Base-by-base conservation (phyloP, 2,329 filamentous ascomycete species). In the Claviceps purpurea region DNA sequence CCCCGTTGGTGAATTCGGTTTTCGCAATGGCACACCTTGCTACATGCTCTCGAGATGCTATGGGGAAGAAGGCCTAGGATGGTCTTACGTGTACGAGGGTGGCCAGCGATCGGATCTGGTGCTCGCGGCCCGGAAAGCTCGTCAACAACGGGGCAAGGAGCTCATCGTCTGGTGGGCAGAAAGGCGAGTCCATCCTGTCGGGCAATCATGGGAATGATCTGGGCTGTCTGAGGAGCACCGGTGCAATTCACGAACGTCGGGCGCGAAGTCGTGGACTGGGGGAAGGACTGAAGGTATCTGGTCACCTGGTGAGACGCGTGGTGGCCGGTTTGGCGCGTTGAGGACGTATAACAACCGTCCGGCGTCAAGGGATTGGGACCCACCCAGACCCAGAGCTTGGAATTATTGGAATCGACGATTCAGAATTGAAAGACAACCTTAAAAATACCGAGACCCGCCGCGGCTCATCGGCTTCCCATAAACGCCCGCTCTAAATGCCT, bases 21-120 rank as follows among this genome's bases (percentile, higher is more conserved):
- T 34, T 34, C 30, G 30, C 39, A 18, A 41, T 41, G 39, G 16
- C 39, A 41, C 30, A 34, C 30, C 30, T 34, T 34, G 30, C 30
- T 34, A 34, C 4, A 34, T 34, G 10, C 30, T 34, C 30, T 34
- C 3, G 30, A 34, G 30, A 34, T 34, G 4, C 10, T 10, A 34
- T 11, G 30, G 30, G 10, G 14, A 18, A 41, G n/a, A 11, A 41
- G 6, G 40, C 16, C 7, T n/a, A 18, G 30, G 30, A 10, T 5
- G n/a, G 37, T 60, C 70, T 56, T 67, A 76, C 75, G 60, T 72
- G 66, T 26, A 82, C 59, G 4, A 84, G 70, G 1, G 77, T 77
- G 20, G 76, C 69, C 10, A 84, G 65, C 16, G 77, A 70, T n/a
- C 74, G 72, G 52, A 81, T 80, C 63, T 84, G 80, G 48, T 70